These are phyloP conservation scores for Decorospora gaudefroyi DNA, from an alignment of 2,329 filamentous ascomycete genomes.

Conservation along the genomic window DNA sequence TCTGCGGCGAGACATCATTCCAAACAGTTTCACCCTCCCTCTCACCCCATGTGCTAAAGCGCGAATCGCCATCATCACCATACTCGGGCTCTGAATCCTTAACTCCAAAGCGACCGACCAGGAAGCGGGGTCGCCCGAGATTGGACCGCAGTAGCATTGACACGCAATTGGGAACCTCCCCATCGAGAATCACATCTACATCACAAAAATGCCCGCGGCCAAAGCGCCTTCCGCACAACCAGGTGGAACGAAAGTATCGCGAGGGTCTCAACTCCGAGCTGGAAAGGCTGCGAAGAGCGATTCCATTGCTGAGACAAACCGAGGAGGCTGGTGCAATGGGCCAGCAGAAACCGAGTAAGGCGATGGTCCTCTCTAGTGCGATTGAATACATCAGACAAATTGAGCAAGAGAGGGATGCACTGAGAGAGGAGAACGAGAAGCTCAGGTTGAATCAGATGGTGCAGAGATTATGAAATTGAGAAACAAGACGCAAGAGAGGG, in stretches of 20 bases:
- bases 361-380: conserved; percentile 39
- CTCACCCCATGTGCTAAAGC: conserved; percentile 39
- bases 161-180: conserved; percentile 19
- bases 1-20: conserved; percentile 37
- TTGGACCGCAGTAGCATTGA: conserved; percentile 31
- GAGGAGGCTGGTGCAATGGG: conserved; percentile 33
- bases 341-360: conserved; percentile 42
- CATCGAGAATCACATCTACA: conserved; percentile 16
- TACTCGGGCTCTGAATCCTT: conserved; percentile 26
- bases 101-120: conserved; percentile 32
- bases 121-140: conserved; percentile 41
- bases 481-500: no score
- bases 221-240: conserved; percentile 43
- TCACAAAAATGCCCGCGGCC: conserved; percentile 23
- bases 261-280: conserved; percentile 40
- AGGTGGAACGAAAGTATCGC: conserved; percentile 39
- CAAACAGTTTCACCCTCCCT: conserved; percentile 29
- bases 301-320: conserved; percentile 39
- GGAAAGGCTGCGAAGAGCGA: conserved; percentile 34
- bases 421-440: conserved; percentile 34
- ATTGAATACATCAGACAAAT: conserved; percentile 42
- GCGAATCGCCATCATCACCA: conserved; percentile 34
- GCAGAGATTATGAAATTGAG: no score
- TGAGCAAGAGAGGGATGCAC: conserved; percentile 36
- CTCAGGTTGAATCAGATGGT: conserved; percentile 18